A percentile compares a stretch with the other conserved stretches of the same genome.
Evolutionary conservation across 441 rosid genomes (phyloP).

Genomic region (Daphne laureola): DNA sequence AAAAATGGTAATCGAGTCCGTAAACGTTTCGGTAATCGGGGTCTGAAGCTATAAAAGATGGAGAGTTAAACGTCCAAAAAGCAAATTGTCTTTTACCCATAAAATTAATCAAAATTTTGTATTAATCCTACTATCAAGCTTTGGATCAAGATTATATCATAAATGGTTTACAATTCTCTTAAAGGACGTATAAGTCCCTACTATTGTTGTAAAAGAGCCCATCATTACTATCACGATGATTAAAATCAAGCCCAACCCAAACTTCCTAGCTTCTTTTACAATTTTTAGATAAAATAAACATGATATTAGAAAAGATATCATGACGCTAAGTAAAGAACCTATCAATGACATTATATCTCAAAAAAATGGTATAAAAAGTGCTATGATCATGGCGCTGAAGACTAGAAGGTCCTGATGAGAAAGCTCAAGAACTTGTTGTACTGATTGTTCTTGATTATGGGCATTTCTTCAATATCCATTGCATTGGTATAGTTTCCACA

Average conservation of each 20-base stretch:
- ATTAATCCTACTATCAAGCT: too few species aligned
- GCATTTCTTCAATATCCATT: conserved; percentile 31
- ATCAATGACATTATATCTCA: conserved; percentile 61
- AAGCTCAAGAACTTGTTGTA: conserved; percentile 27
- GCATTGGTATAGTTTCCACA: conserved; percentile 49
- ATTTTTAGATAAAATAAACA: conserved; percentile 53
- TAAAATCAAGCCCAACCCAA: conserved; percentile 28
- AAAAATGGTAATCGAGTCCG: too few species aligned
- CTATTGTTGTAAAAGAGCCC: conserved; percentile 23
- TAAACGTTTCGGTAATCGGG: too few species aligned
- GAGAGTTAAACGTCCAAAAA: too few species aligned
- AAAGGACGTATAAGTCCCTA: conserved; percentile 43
- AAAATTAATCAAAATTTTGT: too few species aligned
- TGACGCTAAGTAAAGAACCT: conserved; percentile 49
- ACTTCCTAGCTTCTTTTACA: conserved; percentile 19
- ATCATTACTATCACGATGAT: conserved; percentile 27
- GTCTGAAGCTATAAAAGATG: too few species aligned
- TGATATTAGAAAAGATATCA: conserved; percentile 37
- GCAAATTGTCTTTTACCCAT: too few species aligned
- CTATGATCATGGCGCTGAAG: conserved; percentile 45
- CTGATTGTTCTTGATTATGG: conserved; percentile 19
- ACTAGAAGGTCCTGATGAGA: conserved; percentile 37
- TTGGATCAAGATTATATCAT: too few species aligned
- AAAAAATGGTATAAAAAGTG: conserved; percentile 54
- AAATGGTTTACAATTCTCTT: conserved; percentile 36